A percentile compares a stretch with the other conserved stretches of the same genome.
Conservation (phyloP, 176 grass and related monocot species). For the Cymbopogon citratus region DNA sequence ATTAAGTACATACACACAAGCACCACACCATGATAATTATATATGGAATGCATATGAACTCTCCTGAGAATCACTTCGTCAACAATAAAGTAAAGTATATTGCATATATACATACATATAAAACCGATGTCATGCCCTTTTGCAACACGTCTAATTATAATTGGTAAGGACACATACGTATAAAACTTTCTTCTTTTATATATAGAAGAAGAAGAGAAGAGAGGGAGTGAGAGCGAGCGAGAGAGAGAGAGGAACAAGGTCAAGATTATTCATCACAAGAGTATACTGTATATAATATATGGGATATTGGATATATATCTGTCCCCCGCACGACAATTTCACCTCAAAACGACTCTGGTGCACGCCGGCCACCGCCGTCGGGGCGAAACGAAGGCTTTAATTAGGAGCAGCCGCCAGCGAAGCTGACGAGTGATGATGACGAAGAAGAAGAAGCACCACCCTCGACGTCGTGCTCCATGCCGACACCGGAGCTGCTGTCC, state of each 20-base stretch:
- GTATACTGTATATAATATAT: too few relatives aligned
- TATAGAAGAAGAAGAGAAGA: background rate
- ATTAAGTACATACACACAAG: background rate
- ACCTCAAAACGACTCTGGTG: background rate
- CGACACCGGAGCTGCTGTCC: constrained; percentile 9
- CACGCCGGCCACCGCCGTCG: background rate
- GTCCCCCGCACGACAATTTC: background rate
- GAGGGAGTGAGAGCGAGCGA: too few relatives aligned
- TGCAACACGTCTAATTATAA: background rate
- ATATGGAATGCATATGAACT: too few relatives aligned
- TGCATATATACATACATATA: background rate
- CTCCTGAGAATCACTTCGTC: background rate
- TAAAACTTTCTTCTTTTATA: background rate
- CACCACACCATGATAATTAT: background rate
- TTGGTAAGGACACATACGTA: background rate
- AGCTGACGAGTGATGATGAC: background rate
- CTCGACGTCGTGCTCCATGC: background rate
- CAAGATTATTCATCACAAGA: background rate
- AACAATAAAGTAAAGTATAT: background rate
- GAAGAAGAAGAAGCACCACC: background rate
- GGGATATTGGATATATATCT: too few relatives aligned
- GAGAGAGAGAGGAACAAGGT: background rate
- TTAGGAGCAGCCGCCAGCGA: background rate
- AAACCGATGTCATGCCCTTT: background rate
- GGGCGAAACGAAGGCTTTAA: background rate